These are phyloP conservation scores for Diaporthe vaccinii DNA, from an alignment of 2,329 filamentous ascomycete species.

Conservation along the genomic window DNA sequence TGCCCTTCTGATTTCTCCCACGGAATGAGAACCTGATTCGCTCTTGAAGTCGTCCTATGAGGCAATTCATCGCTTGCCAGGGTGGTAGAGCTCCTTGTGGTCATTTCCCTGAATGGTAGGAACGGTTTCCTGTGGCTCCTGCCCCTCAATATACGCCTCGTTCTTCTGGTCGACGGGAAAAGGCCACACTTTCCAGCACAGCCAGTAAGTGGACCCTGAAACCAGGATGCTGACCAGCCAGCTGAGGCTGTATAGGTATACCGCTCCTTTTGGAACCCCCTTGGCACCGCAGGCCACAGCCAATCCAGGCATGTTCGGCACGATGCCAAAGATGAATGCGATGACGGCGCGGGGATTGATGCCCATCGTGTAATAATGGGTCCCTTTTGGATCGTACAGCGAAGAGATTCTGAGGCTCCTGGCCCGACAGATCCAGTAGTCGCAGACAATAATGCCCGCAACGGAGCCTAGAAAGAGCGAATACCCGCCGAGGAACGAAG, in stretches of 20 bases:
- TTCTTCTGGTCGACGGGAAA: slow-evolving; percentile 11
- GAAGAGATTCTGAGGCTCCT: slow-evolving; percentile 55
- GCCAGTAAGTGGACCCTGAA: slow-evolving; percentile 25
- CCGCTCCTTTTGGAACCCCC: slow-evolving; percentile 44
- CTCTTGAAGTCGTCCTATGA: neutral
- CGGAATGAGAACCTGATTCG: no score
- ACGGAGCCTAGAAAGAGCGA: slow-evolving; percentile 50
- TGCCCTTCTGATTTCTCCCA: no score
- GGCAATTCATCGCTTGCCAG: neutral
- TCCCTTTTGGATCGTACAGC: slow-evolving; percentile 56
- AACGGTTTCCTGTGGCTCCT: neutral
- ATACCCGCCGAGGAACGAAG: slow-evolving; percentile 77
- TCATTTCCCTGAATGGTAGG: neutral
- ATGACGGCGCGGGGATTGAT: slow-evolving; percentile 46
- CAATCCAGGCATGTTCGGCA: slow-evolving; percentile 50
- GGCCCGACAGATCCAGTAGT: slow-evolving; percentile 55
- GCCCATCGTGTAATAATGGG: slow-evolving; percentile 53
- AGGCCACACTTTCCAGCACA: slow-evolving; percentile 29
- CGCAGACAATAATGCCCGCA: slow-evolving; percentile 55
- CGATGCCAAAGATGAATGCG: slow-evolving; percentile 47
- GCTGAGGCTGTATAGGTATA: slow-evolving; percentile 48
- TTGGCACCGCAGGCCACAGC: slow-evolving; percentile 45
- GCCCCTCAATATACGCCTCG: neutral
- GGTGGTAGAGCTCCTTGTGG: neutral
- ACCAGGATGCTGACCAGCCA: slow-evolving; percentile 50